Base-by-base conservation (phyloP, 73 alveolate species). In the Paramecium tetraurelia region DNA sequence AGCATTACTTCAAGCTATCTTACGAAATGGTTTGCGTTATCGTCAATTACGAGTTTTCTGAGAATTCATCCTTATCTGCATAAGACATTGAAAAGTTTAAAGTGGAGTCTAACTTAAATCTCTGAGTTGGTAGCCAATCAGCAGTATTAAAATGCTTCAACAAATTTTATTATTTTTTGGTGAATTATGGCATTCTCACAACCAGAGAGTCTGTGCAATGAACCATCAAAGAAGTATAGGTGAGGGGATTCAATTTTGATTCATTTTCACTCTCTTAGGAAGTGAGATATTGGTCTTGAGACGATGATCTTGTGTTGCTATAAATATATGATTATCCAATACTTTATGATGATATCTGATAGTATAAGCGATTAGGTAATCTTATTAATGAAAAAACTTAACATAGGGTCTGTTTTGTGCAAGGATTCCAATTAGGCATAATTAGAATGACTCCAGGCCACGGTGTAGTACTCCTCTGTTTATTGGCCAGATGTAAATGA, bases 261-360 rank as follows among this genome's bases (percentile, higher is more conserved):
- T 53, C 69, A 18, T 53, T 33, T 53, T 53, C 31, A 2, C 21
- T 16, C 12, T 53, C 31, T n/a, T 53, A 6, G 1, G 85, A 29
- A 16, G 53, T 9, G 14, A 75, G 12, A 36, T 38, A 22, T 20
- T 12, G 14, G n/a, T 75, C 87, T 75, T 35, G 14, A 3, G 38
- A 14, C 4, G 40, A 20, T n/a, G 87, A 75, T 75, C 69, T 35
- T 38, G 87, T 75, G 40, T 75, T 75, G 40, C 87, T 75, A 24
- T 68, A 12, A 3, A 33, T 12, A 18, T 20, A n/a, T 21, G 16
- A 40, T 16, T 1, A 38, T 31, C 14, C 16, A 38, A 29, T 75
- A 75, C 87, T 75, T 75, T 29, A 75, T 75, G 36, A 75, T 38
- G 33, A 75, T 29, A 75, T 75, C 87, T 35, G 87, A 38, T 21